Evolutionary conservation across 306 rosid species (phyloP), one percentile per base, ranked within the genome.

Genomic region (Leucaena leucocephala): DNA sequence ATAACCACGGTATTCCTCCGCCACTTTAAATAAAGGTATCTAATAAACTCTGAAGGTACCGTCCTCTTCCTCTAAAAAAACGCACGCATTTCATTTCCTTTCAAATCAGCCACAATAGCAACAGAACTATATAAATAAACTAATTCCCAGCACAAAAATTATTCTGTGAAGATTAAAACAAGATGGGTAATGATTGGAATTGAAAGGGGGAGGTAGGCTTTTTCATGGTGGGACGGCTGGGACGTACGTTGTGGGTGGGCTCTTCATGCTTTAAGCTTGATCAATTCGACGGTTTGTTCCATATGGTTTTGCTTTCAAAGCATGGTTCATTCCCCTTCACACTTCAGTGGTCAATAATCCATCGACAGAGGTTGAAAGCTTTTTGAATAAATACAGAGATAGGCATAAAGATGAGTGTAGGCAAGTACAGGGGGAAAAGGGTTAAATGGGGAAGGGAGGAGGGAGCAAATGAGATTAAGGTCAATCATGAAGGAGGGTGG

Each of bases 381-480:
- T 83, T 86, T 77, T 39, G 79, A 79, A 71, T 71, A 16, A 52
- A 42, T 66, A 70, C 54, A 48, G 17, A 3, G 75, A 67, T 67
- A 67, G 79, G 71, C 68, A 70, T 72, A 78, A 73, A 81, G 85
- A 71, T 65, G 59, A 19, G 33, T 1, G 80, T 22, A 82, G 75
- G 85, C 81, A 85, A 87, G 90, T 85, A 84, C 89, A 52, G 54
- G 68, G 48, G 72, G 74, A 21, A 68, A 84, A 68, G 22, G 83
- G 75, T 19, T 33, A 83, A 78, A 82, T 69, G 81, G 27, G 27
- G 27, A 27, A 46, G 7, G 34, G 16, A 22, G 19, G n/a, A 49
- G 8, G 79, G 49, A 74, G 83, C 91, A 82, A 72, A 74, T 52
- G 72, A 82, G 87, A 89, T 85, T 81, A 72, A 82, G 80, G 84